Evolutionary conservation across 805 yeast genomes (phyloP).

Genomic region (Spathaspora sp.): DNA sequence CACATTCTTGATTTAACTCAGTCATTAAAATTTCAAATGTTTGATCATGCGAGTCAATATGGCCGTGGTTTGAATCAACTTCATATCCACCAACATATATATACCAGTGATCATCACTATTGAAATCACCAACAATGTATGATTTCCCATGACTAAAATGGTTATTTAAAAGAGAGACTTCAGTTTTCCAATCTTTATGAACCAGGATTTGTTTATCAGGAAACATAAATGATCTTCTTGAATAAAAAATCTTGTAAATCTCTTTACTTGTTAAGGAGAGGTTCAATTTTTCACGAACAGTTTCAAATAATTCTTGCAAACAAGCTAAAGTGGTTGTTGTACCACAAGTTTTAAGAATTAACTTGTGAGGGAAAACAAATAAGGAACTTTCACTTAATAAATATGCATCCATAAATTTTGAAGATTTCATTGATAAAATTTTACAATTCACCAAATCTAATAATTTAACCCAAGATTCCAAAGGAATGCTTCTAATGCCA

Average conservation of each 20-base stretch:
- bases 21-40: constrained; percentile 93
- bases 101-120: constrained; percentile 87
- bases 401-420: constrained; percentile 71
- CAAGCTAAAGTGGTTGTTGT: constrained; percentile 89
- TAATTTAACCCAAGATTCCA: constrained; percentile 64
- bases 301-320: constrained; percentile 57
- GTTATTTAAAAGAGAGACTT: constrained; percentile 63
- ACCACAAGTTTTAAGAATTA: constrained; percentile 92
- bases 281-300: constrained; percentile 24
- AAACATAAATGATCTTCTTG: constrained; percentile 89
- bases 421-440: constrained; percentile 73
- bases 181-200: constrained; percentile 83
- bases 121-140: constrained; percentile 73
- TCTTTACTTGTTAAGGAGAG: constrained; percentile 6
- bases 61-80: neutral
- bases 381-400: constrained; percentile 84
- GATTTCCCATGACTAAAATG: constrained; percentile 59
- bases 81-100: constrained; percentile 60
- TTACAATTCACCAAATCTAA: constrained; percentile 86
- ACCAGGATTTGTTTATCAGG: constrained; percentile 80
- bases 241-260: constrained; percentile 70
- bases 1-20: constrained; percentile 55
- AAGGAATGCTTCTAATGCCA: constrained; percentile 63
- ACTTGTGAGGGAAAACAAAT: constrained; percentile 82
- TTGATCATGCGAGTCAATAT: constrained; percentile 42